Percentiles rank a stretch among this genome's conserved stretches.
Conservation (phyloP, 208 protist genomes). For the Leishmania lainsoni region DNA sequence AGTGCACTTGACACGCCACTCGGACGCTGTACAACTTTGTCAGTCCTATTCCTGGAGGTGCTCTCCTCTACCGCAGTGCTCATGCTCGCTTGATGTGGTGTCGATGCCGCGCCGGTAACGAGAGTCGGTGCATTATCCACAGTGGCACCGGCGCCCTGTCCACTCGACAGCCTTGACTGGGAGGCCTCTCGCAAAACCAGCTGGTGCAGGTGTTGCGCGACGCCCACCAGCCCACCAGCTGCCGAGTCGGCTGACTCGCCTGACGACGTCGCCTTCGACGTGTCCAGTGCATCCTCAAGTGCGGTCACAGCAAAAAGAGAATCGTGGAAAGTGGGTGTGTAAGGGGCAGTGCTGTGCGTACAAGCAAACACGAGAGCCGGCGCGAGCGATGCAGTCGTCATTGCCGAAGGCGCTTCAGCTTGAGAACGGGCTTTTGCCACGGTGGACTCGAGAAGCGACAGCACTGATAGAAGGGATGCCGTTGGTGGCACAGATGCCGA, state of each 20-base stretch:
- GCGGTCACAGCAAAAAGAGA: slow-evolving; percentile 22
- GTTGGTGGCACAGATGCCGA: background rate
- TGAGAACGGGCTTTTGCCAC: background rate
- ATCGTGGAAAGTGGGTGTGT: slow-evolving; percentile 25
- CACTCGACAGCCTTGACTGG: background rate
- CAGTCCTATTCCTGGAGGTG: background rate
- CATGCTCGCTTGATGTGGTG: background rate
- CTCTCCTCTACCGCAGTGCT: background rate
- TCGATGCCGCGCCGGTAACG: background rate
- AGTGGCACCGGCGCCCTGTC: background rate
- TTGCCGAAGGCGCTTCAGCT: background rate
- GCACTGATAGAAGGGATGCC: slow-evolving; percentile 13
- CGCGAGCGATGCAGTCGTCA: background rate
- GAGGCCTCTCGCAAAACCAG: background rate
- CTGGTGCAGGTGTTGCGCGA: background rate
- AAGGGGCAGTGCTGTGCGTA: slow-evolving; percentile 30
- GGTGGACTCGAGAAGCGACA: slow-evolving; percentile 10
- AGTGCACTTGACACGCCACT: background rate
- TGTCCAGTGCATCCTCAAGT: slow-evolving; percentile 23
- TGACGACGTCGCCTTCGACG: background rate
- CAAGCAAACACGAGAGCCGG: slow-evolving; percentile 15
- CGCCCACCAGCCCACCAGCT: background rate
- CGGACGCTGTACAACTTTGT: background rate
- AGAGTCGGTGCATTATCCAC: background rate
- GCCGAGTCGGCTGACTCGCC: background rate